A percentile compares a stretch with the other conserved stretches of the same genome.
Conservation (phyloP, 495 filamentous ascomycete genomes). For the Acidomyces sp. region DNA sequence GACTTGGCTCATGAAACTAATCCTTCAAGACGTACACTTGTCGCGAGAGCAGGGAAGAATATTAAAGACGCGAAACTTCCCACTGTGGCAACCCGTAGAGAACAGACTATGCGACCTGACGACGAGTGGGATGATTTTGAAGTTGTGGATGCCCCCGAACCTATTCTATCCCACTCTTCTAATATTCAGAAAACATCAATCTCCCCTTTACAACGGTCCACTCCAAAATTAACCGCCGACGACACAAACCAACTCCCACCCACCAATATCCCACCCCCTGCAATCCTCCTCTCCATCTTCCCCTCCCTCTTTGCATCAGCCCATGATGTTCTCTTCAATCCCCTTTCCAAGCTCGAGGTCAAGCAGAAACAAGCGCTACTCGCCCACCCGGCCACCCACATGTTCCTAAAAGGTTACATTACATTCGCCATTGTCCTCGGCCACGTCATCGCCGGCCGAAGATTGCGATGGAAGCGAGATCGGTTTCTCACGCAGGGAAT, state of each 20-base stretch:
- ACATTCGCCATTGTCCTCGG: slow-evolving; percentile 48
- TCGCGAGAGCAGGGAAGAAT: too few species aligned
- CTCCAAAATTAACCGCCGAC: too few species aligned
- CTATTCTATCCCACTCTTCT: too few species aligned
- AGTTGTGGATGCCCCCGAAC: too few species aligned
- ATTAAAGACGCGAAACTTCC: too few species aligned
- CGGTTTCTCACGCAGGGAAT: slow-evolving; percentile 72
- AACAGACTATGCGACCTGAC: slow-evolving; percentile 8
- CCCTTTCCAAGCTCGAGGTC: slow-evolving; percentile 34
- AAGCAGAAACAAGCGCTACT: slow-evolving; percentile 44
- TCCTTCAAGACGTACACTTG: too few species aligned
- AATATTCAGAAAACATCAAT: too few species aligned
- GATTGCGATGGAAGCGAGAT: slow-evolving; percentile 81
- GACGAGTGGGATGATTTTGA: slow-evolving; percentile 29
- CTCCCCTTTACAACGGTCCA: too few species aligned
- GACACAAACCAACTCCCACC: slow-evolving; percentile 41
- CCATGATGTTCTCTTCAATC: slow-evolving; percentile 26
- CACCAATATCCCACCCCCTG: slow-evolving; percentile 80
- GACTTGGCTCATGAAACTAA: neutral
- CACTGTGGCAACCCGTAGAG: neutral
- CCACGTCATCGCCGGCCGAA: slow-evolving; percentile 74
- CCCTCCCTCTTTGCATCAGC: slow-evolving; percentile 45
- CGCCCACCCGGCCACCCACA: slow-evolving; percentile 39
- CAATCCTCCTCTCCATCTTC: slow-evolving; percentile 64
- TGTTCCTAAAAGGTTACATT: slow-evolving; percentile 37